Conservation (phyloP, 345 rosid genomes). For the Citrus hindsii region DNA sequence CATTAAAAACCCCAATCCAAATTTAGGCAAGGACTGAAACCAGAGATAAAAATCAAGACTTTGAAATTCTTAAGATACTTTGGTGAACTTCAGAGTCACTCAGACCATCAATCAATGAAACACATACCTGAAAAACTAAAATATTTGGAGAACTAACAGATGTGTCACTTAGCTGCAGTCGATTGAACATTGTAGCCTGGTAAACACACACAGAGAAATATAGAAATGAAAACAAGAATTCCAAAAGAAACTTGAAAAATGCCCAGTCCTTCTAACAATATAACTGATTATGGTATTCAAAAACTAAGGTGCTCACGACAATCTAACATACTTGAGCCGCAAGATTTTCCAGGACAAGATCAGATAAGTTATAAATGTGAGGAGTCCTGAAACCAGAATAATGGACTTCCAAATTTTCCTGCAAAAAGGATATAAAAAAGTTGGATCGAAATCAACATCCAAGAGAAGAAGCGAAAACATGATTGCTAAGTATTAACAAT, state of each 20-base stretch:
- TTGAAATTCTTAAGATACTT: conserved; percentile 9
- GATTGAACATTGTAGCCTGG: conserved; percentile 47
- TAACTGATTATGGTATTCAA: conserved; percentile 5
- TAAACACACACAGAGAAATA: conserved; percentile 2
- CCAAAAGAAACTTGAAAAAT: conserved; percentile 6
- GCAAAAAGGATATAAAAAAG: conserved; percentile 18
- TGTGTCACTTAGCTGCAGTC: conserved; percentile 63
- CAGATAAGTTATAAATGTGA: conserved; percentile 77
- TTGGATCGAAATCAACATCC: conserved; percentile 12
- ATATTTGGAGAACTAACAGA: conserved; percentile 53
- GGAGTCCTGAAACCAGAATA: conserved; percentile 82
- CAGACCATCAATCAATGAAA: not conserved
- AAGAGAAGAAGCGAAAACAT: conserved; percentile 4
- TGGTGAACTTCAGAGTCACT: not conserved
- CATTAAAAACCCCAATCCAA: conserved; percentile 15
- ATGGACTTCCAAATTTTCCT: conserved; percentile 65
- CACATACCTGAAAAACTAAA: conserved; percentile 75
- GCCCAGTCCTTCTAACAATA: conserved; percentile 1
- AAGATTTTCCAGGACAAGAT: conserved; percentile 66
- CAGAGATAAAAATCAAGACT: conserved; percentile 5
- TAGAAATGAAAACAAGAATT: conserved; percentile 12
- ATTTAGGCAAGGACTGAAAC: not conserved
- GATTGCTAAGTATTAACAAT: not conserved
- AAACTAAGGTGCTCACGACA: not conserved
- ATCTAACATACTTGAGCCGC: conserved; percentile 48